Base-by-base conservation (phyloP, 202 grass and related monocot species). In the Musa balbisiana region DNA sequence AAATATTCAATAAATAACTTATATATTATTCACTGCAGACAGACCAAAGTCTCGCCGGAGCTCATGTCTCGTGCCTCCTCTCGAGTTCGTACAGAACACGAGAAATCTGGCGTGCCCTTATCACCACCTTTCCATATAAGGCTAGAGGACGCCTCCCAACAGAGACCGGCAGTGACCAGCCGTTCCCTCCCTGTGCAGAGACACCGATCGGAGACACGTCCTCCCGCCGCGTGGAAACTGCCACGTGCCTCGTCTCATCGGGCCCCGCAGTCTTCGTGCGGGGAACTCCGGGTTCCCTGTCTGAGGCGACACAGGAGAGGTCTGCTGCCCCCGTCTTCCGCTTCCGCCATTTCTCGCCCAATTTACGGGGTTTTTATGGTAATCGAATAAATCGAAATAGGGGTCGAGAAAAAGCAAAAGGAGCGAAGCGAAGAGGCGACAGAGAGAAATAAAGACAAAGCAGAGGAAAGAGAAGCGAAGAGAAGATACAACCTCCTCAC, bases 401-500 rank as follows among this genome's bases (percentile, higher is more conserved):
- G n/a, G n/a, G 27, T 27, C 27, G 14, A 62, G 20, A 17, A 62
- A 62, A 20, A 15, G 20, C 16, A 62, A 62, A 27, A 24, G 62
- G 25, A 4, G 63, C 23, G 25, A 66, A 14, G 63, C 23, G 8
- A 24, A 67, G 10, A 67, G 11, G 25, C 33, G 27, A 29, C 12
- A 43, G 65, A 68, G 22, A 67, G 22, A 68, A 68, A 68, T 68
- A 43, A 68, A 33, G 27, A 14, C 25, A 33, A 68, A 68, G 27
- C 10, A 68, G 16, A 68, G 21, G 33, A 49, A 68, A 68, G 27
- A 68, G 1, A 16, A 67, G 15, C 8, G 8, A 67, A 17, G 20
- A 4, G 6, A 3, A 15, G 20, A 62, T 62, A 21, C 16, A 62
- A 20, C 58, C 58, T 59, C 55, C 33, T 62, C 58, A 15, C 20